Conservation (phyloP, 2,329 filamentous ascomycete genomes). For the Microcera coccophila region DNA sequence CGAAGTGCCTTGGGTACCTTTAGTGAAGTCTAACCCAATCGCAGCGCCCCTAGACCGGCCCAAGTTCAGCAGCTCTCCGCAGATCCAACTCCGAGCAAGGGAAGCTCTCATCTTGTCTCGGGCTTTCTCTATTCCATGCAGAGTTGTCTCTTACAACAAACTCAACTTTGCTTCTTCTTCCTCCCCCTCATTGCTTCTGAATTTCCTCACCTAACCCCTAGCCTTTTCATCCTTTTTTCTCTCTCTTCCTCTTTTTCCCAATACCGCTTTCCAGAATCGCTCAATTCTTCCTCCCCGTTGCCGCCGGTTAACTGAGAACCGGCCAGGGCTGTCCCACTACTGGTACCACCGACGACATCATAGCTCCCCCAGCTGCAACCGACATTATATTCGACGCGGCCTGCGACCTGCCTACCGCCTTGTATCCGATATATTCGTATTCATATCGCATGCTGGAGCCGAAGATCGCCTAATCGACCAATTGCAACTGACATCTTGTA, state of each 20-base stretch:
- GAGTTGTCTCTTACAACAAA: too few relatives aligned
- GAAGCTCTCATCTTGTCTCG: too few relatives aligned
- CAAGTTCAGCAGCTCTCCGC: too few relatives aligned
- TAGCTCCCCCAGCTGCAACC: not conserved
- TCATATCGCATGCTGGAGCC: not conserved
- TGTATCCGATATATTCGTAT: not conserved
- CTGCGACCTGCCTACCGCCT: not conserved
- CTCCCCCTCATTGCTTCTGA: not conserved
- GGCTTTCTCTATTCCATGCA: too few relatives aligned
- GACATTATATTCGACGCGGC: not conserved
- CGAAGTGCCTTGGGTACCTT: too few relatives aligned
- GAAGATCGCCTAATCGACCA: not conserved
- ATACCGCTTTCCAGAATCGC: not conserved
- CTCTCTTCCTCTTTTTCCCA: not conserved
- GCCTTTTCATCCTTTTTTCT: not conserved
- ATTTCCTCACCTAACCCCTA: not conserved
- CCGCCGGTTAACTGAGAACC: not conserved
- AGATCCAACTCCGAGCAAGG: too few relatives aligned
- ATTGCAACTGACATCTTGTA: not conserved
- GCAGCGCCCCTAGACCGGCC: too few relatives aligned
- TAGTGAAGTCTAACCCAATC: too few relatives aligned
- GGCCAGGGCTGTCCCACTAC: not conserved
- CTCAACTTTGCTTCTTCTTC: not conserved
- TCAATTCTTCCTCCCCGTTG: not conserved
- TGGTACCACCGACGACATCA: not conserved